phyloP scores from a whole-genome alignment of 169 alveolate species.

The Perkinsus olseni region DNA sequence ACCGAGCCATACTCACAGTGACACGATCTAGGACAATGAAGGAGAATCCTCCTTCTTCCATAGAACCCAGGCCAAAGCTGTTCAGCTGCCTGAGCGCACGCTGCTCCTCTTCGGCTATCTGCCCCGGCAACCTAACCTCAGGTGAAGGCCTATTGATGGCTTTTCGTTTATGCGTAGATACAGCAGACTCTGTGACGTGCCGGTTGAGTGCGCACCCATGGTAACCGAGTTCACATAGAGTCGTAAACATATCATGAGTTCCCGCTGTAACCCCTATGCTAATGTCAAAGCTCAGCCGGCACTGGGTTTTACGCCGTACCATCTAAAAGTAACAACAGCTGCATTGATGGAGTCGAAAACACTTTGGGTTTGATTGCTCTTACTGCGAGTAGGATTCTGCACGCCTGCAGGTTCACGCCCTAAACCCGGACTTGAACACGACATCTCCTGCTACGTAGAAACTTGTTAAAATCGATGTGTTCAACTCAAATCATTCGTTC shows the following conservation, averaged over 20 bases:
- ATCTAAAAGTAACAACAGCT: background rate
- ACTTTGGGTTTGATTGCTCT: no score
- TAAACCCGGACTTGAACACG: background rate
- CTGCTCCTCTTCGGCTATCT: background rate
- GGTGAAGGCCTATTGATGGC: no score
- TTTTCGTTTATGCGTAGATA: background rate
- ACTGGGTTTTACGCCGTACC: no score
- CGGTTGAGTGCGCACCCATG: background rate
- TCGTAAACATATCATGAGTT: background rate
- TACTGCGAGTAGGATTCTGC: no score
- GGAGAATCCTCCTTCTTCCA: background rate
- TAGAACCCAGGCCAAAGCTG: background rate
- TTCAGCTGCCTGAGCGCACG: background rate
- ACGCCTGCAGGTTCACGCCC: no score
- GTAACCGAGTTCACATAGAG: background rate
- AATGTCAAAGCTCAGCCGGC: no score
- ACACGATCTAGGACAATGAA: background rate
- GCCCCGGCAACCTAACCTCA: no score
- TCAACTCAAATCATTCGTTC: background rate
- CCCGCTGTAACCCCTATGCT: no score
- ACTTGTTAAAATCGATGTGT: background rate
- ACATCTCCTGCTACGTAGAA: background rate
- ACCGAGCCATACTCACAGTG: background rate
- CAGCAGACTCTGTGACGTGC: background rate
- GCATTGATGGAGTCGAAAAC: no score